Conservation (phyloP, 2,329 filamentous ascomycete species). For the Beauveria sp. region DNA sequence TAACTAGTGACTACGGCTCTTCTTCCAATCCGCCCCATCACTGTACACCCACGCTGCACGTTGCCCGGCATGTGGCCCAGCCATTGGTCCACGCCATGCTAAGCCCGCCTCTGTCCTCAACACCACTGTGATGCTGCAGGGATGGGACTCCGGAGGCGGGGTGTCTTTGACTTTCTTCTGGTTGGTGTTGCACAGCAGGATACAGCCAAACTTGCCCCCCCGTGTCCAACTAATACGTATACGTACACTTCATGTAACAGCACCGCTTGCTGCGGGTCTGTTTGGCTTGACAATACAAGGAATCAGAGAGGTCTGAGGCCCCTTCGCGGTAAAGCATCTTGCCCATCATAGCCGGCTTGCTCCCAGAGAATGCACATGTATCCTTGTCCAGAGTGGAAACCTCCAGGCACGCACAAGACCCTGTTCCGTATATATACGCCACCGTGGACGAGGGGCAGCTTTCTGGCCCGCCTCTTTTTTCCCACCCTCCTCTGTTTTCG, state of each 20-base stretch:
- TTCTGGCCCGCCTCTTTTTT: slow-evolving; percentile 14
- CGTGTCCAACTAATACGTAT: not conserved
- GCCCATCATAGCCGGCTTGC: not conserved
- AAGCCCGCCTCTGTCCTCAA: not conserved
- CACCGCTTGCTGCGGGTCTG: slow-evolving; percentile 4
- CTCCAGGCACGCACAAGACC: slow-evolving; percentile 8
- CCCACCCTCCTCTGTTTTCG: slow-evolving; percentile 14
- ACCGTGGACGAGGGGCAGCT: not conserved
- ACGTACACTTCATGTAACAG: not conserved
- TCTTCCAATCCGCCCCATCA: slow-evolving; percentile 2
- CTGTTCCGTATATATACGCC: slow-evolving; percentile 13
- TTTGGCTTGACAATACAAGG: not conserved
- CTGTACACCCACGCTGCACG: slow-evolving; percentile 14
- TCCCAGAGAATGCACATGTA: not conserved
- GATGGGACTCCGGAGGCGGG: slow-evolving; percentile 2
- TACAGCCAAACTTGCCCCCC: not conserved
- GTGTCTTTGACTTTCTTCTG: not conserved
- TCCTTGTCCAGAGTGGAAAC: slow-evolving; percentile 11
- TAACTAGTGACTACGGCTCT: not conserved
- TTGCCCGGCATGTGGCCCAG: slow-evolving; percentile 32
- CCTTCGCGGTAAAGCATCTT: not conserved
- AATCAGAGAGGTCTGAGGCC: not conserved
- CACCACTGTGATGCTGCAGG: not conserved
- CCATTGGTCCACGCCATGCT: slow-evolving; percentile 29
- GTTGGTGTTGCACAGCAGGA: not conserved